Conservation (phyloP, 192 early-diverging fungal species). For the Funneliformis mosseae region DNA sequence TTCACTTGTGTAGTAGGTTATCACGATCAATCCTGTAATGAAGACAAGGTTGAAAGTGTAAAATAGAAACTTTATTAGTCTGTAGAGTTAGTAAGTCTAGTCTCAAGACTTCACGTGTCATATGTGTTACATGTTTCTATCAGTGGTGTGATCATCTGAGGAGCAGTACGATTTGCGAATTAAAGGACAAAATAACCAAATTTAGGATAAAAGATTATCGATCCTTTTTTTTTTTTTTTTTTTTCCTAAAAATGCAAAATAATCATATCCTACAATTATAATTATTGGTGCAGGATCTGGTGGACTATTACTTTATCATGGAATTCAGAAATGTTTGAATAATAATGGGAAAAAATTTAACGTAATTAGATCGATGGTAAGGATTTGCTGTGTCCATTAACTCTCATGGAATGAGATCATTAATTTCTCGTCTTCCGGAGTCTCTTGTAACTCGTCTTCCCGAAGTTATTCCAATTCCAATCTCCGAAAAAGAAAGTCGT, state of each 20-base stretch:
- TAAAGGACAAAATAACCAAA: too few species aligned
- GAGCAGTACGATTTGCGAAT: too few species aligned
- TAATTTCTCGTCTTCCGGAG: neutral
- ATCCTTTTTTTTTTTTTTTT: too few species aligned
- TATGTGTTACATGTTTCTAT: too few species aligned
- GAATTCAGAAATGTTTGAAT: neutral
- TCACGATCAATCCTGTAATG: too few species aligned
- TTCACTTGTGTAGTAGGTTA: too few species aligned
- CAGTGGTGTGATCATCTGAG: too few species aligned
- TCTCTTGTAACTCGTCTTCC: neutral
- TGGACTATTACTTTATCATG: neutral
- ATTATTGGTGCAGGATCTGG: constrained; percentile 11
- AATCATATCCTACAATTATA: constrained; percentile 16
- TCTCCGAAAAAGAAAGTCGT: neutral
- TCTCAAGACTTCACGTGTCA: too few species aligned
- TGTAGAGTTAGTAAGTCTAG: too few species aligned
- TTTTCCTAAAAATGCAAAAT: neutral
- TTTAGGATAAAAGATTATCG: too few species aligned
- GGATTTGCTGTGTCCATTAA: neutral
- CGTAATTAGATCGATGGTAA: constrained; percentile 19
- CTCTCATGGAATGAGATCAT: neutral
- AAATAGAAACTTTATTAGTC: too few species aligned
- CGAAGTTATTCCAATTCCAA: constrained; percentile 9
- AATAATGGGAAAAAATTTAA: constrained; percentile 5
- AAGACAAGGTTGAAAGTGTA: too few species aligned